Evolutionary conservation across 306 rosid species (phyloP).

Genomic region (Hylodesmum podocarpum): DNA sequence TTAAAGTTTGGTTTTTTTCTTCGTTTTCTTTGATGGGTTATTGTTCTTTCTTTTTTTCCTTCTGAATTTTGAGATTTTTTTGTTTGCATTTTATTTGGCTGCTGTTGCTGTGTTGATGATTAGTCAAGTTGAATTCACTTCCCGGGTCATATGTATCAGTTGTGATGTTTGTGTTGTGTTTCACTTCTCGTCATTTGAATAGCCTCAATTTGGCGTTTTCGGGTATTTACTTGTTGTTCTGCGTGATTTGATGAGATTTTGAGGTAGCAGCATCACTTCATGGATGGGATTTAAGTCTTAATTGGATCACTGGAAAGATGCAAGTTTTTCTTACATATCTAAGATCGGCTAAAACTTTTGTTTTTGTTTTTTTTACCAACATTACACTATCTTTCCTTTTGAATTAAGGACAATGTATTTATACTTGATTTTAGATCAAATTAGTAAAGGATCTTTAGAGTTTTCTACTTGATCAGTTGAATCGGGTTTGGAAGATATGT

Average conservation of each 20-base stretch:
- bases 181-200: neutral
- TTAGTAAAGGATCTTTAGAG: neutral
- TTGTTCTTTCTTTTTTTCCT: neutral
- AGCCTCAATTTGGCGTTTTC: neutral
- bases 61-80: neutral
- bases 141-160: neutral
- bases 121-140: neutral
- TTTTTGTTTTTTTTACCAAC: neutral
- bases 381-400: neutral
- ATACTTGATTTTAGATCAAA: conserved; percentile 9
- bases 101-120: neutral
- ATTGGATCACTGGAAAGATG: neutral
- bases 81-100: neutral
- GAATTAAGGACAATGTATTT: neutral
- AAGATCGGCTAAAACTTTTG: neutral
- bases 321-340: neutral
- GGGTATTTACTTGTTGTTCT: neutral
- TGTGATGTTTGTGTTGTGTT: conserved; percentile 3
- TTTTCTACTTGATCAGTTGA: neutral
- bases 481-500: neutral
- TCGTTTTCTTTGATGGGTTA: neutral
- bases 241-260: neutral
- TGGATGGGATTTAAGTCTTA: neutral
- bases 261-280: neutral
- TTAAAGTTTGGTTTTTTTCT: neutral